A percentile compares a stretch with the other conserved stretches of the same genome.
These are phyloP conservation scores for Diutina catenulata DNA, from an alignment of 1,139 yeast genomes.

Conservation along the genomic window DNA sequence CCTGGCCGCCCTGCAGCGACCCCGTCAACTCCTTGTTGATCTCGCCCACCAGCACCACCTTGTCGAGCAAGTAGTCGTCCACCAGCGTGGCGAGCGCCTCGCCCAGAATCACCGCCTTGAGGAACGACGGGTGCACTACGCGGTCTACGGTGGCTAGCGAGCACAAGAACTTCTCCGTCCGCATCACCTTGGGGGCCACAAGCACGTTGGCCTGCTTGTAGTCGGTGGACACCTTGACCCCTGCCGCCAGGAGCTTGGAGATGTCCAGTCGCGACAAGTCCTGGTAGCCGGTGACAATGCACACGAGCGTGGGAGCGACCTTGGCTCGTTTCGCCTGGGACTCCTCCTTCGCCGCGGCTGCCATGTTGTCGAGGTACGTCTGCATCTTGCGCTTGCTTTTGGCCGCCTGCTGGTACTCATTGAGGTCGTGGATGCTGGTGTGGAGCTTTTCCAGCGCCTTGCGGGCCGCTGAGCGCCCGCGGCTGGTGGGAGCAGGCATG, in stretches of 20 bases:
- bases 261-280: constrained; percentile 28
- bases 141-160: constrained; percentile 23
- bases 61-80: constrained; percentile 26
- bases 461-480: constrained; percentile 2
- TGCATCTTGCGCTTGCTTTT: constrained; percentile 31
- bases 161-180: constrained; percentile 77
- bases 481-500: constrained; percentile 2
- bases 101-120: constrained; percentile 28
- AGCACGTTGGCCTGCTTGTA: constrained; percentile 29
- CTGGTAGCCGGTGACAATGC: constrained; percentile 48
- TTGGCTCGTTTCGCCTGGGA: constrained; percentile 1
- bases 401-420: constrained; percentile 39
- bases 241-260: constrained; percentile 18
- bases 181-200: constrained; percentile 64
- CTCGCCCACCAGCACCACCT: constrained; percentile 17
- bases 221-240: constrained; percentile 30
- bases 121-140: constrained; percentile 37
- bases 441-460: constrained; percentile 29
- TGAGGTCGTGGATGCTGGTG: constrained; percentile 54
- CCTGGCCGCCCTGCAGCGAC: constrained; percentile 15
- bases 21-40: constrained; percentile 24
- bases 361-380: constrained; percentile 22
- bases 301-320: not conserved
- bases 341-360: constrained; percentile 10
- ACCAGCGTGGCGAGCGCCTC: constrained; percentile 14